phyloP scores from a whole-genome alignment of 345 rosid species.

The Euphorbia peplus region DNA sequence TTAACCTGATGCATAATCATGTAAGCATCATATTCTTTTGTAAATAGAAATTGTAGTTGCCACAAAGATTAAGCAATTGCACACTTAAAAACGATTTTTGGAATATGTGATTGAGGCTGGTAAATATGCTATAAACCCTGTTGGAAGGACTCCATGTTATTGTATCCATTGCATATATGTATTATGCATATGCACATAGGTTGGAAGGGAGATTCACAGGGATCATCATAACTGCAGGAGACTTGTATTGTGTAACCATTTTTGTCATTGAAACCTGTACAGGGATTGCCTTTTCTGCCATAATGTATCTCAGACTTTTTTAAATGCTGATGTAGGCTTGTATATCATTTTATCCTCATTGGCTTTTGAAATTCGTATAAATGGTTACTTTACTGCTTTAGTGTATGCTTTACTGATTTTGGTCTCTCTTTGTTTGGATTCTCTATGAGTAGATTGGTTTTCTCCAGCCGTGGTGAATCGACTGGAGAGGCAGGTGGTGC shows the following conservation, averaged over 20 bases:
- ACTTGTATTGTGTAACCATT: not conserved
- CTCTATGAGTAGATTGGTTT: conserved; percentile 73
- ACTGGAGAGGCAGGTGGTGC: conserved; percentile 95
- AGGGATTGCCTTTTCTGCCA: not conserved
- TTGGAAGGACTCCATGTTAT: not conserved
- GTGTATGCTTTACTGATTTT: conserved; percentile 15
- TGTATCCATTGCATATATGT: not conserved
- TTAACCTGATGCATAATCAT: not conserved
- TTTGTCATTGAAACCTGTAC: too few species aligned
- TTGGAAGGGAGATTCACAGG: not conserved
- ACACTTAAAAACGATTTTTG: not conserved
- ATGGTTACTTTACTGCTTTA: not conserved
- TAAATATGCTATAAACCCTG: not conserved
- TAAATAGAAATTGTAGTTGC: not conserved
- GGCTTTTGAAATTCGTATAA: not conserved
- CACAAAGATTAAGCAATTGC: not conserved
- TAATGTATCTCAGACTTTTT: not conserved
- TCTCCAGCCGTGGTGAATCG: conserved; percentile 79
- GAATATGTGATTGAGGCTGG: not conserved
- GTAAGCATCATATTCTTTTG: not conserved
- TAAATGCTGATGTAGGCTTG: too few species aligned
- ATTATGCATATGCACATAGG: not conserved
- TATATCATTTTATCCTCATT: not conserved
- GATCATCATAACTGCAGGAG: not conserved
- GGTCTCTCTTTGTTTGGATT: conserved; percentile 13